Percentiles rank a stretch among this genome's conserved stretches.
Conservation (phyloP, 2,329 filamentous ascomycete genomes). For the Alternaria ventricosa region DNA sequence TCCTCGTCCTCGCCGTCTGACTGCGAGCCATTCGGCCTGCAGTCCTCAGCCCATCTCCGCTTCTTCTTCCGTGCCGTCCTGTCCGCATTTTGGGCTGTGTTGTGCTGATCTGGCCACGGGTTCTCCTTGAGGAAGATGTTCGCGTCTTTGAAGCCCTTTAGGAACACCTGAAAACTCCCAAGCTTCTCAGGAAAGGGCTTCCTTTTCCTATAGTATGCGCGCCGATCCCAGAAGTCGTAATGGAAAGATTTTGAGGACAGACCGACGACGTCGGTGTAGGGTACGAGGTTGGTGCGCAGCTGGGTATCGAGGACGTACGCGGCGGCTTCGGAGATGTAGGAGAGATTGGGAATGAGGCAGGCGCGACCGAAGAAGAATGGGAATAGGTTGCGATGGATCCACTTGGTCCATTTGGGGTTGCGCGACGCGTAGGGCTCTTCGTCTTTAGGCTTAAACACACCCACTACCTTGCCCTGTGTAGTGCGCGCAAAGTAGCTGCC, state of each 20-base stretch:
- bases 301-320: slow-evolving; percentile 94
- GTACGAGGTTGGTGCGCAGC: slow-evolving; percentile 88
- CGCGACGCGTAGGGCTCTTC: slow-evolving; percentile 97
- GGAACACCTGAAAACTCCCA: slow-evolving; percentile 95
- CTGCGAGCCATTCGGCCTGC: slow-evolving; percentile 69
- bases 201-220: slow-evolving; percentile 85
- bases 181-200: slow-evolving; percentile 87
- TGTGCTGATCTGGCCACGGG: slow-evolving; percentile 93
- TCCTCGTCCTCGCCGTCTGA: slow-evolving; percentile 68
- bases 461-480: slow-evolving; percentile 88
- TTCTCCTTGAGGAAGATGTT: slow-evolving; percentile 94
- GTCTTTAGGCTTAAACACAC: slow-evolving; percentile 98
- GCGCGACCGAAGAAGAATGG: slow-evolving; percentile 96
- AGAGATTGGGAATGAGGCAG: slow-evolving; percentile 95
- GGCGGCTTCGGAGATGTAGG: slow-evolving; percentile 96
- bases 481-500: slow-evolving; percentile 98
- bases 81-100: slow-evolving; percentile 68
- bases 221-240: slow-evolving; percentile 96
- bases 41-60: slow-evolving; percentile 76
- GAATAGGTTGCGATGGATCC: slow-evolving; percentile 97
- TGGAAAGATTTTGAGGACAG: slow-evolving; percentile 97
- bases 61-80: slow-evolving; percentile 72
- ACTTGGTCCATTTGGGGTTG: slow-evolving; percentile 99
- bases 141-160: slow-evolving; percentile 96
- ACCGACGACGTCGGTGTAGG: slow-evolving; percentile 93